These are phyloP conservation scores for Suillus subalutaceus DNA, from an alignment of 768 basidiomycete genomes.

Conservation along the genomic window DNA sequence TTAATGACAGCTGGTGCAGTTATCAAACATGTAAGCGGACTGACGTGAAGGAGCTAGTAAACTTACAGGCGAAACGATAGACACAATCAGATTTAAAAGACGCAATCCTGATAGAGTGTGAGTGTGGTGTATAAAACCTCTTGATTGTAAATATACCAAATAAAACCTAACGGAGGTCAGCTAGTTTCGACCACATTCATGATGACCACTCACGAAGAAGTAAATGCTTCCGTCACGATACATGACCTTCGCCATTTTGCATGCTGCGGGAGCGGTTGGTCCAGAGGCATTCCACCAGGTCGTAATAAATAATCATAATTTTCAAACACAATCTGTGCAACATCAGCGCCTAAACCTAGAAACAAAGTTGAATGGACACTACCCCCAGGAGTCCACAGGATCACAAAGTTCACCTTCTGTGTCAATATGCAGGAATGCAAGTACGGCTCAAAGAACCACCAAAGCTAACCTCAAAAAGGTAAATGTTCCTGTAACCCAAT, in stretches of 20 bases:
- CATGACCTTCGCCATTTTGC: slow-evolving; percentile 26
- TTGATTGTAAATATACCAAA: slow-evolving; percentile 22
- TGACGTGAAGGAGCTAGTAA: neutral
- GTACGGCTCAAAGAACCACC: slow-evolving; percentile 12
- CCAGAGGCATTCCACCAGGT: slow-evolving; percentile 33
- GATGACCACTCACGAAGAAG: slow-evolving; percentile 26
- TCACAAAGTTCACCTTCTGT: slow-evolving; percentile 21
- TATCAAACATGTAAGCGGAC: neutral
- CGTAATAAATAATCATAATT: slow-evolving; percentile 31
- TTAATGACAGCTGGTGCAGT: slow-evolving; percentile 20
- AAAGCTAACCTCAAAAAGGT: slow-evolving; percentile 19
- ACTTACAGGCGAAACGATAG: slow-evolving; percentile 27
- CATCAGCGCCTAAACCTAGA: neutral
- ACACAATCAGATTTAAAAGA: slow-evolving; percentile 26
- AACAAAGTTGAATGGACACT: neutral
- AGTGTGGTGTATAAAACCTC: too few species aligned
- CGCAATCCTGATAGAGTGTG: slow-evolving; percentile 20
- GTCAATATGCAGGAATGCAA: slow-evolving; percentile 26
- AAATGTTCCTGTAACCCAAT: neutral
- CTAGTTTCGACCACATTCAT: neutral
- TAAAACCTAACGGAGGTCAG: slow-evolving; percentile 21
- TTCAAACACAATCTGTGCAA: slow-evolving; percentile 32
- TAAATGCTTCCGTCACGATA: slow-evolving; percentile 32
- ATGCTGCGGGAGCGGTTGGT: slow-evolving; percentile 24
- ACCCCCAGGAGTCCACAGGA: slow-evolving; percentile 37